A percentile compares a stretch with the other conserved stretches of the same genome.
Evolutionary conservation across 345 rosid species (phyloP).

Genomic region (Brassica cretica): DNA sequence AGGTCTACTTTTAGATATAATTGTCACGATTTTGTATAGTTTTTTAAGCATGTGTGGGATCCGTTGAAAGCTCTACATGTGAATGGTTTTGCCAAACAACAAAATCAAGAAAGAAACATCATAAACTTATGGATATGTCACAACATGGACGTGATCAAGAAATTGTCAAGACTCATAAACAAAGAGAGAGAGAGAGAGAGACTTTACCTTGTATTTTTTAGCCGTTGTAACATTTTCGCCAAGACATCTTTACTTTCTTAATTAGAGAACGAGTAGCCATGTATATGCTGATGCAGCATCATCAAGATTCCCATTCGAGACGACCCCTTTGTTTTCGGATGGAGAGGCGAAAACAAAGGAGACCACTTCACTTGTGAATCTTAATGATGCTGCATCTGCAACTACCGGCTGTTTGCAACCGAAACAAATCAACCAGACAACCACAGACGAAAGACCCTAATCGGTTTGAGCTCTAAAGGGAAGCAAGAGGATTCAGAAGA

Average conservation of each 20-base stretch:
- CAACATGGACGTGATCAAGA: constrained; percentile 27
- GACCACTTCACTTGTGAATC: constrained; percentile 66
- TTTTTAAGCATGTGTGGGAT: constrained; percentile 27
- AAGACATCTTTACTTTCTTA: constrained; percentile 15
- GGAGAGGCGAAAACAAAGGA: constrained; percentile 22
- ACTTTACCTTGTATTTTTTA: constrained; percentile 28
- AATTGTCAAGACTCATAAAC: constrained; percentile 1
- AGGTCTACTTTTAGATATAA: background rate
- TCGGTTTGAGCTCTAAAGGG: constrained; percentile 15
- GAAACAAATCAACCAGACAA: background rate
- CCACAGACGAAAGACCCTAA: constrained; percentile 6
- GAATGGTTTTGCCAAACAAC: constrained; percentile 24
- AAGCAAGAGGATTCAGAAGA: background rate
- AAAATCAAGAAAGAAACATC: constrained; percentile 19
- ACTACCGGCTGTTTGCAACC: constrained; percentile 61
- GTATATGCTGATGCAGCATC: constrained; percentile 98
- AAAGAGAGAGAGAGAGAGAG: background rate
- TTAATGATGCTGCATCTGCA: constrained; percentile 92
- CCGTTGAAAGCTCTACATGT: constrained; percentile 30
- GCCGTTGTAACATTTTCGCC: constrained; percentile 25
- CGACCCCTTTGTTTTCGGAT: constrained; percentile 25
- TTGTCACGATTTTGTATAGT: constrained; percentile 19
- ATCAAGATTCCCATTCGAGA: constrained; percentile 95
- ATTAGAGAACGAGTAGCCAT: constrained; percentile 31
- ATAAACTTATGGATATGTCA: constrained; percentile 20